Conservation (phyloP, 371 early-diverging fungal genomes). For the Apophysomyces sp. region DNA sequence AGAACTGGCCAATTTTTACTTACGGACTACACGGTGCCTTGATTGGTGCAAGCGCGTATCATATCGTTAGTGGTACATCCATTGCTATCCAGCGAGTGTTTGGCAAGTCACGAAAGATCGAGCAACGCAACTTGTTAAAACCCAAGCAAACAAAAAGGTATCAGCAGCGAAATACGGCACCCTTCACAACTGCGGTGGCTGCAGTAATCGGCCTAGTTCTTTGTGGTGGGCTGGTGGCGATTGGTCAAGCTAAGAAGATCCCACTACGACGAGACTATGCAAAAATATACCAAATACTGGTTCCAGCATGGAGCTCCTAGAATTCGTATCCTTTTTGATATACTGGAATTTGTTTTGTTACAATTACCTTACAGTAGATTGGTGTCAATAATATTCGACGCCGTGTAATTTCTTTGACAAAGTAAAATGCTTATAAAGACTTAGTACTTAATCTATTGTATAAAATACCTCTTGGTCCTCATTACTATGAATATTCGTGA, state of each 20-base stretch:
- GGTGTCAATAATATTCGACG: no score
- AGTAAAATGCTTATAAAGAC: no score
- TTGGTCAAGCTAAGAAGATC: conserved; percentile 38
- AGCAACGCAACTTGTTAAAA: background rate
- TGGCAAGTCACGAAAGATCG: background rate
- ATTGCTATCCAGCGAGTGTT: conserved; percentile 16
- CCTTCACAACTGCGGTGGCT: conserved; percentile 5
- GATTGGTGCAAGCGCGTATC: conserved; percentile 27
- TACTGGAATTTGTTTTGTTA: background rate
- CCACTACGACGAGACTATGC: conserved; percentile 43
- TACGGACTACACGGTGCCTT: conserved; percentile 32
- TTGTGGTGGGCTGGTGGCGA: conserved; percentile 26
- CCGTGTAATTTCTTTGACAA: no score
- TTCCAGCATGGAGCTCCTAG: background rate
- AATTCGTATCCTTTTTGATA: no score
- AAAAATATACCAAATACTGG: conserved; percentile 25
- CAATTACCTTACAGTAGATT: background rate
- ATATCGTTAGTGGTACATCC: conserved; percentile 29
- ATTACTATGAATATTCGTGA: no score
- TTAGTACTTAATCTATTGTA: no score
- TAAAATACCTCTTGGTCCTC: no score
- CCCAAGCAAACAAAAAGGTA: background rate
- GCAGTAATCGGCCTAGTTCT: conserved; percentile 19
- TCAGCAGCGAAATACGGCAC: background rate
- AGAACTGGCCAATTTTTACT: conserved; percentile 37